Conservation (phyloP, 1,284 basidiomycete species). For the Rhodotorula sp. region DNA sequence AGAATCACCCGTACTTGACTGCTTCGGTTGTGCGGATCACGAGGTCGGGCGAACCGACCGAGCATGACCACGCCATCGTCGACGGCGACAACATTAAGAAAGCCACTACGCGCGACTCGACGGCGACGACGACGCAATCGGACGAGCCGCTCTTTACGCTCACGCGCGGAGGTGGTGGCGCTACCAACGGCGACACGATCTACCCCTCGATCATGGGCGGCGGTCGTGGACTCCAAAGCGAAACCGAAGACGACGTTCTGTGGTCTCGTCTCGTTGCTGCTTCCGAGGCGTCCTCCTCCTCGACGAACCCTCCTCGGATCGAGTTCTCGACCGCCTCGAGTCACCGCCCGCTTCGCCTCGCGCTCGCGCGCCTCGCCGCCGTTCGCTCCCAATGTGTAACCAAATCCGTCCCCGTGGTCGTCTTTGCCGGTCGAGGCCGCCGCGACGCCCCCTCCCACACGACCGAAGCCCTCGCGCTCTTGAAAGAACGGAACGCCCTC, state of each 20-base stretch:
- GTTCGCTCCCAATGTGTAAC: conserved; percentile 44
- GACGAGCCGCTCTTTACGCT: neutral
- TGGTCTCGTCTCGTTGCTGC: conserved; percentile 35
- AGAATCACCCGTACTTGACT: conserved; percentile 58
- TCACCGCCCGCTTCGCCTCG: conserved; percentile 45
- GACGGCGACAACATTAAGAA: conserved; percentile 42
- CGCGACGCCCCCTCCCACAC: conserved; percentile 62
- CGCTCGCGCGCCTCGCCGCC: conserved; percentile 55
- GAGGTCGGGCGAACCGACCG: conserved; percentile 36
- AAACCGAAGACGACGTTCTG: conserved; percentile 67
- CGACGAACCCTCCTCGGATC: conserved; percentile 29
- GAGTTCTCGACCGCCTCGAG: conserved; percentile 7
- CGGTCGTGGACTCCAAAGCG: conserved; percentile 36
- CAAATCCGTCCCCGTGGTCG: conserved; percentile 52
- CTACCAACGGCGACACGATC: conserved; percentile 54
- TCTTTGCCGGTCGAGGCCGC: conserved; percentile 68
- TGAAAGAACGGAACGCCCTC: conserved; percentile 54
- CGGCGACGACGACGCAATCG: neutral
- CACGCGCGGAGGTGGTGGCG: conserved; percentile 15
- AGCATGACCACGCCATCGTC: conserved; percentile 34
- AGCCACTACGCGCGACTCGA: conserved; percentile 32
- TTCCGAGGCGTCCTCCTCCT: too few species aligned
- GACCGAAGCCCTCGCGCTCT: conserved; percentile 63
- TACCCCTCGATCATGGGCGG: conserved; percentile 51
- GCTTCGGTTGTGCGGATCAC: conserved; percentile 68